phyloP scores from a whole-genome alignment of 2,329 filamentous ascomycete species.

The Alternaria triticina region DNA sequence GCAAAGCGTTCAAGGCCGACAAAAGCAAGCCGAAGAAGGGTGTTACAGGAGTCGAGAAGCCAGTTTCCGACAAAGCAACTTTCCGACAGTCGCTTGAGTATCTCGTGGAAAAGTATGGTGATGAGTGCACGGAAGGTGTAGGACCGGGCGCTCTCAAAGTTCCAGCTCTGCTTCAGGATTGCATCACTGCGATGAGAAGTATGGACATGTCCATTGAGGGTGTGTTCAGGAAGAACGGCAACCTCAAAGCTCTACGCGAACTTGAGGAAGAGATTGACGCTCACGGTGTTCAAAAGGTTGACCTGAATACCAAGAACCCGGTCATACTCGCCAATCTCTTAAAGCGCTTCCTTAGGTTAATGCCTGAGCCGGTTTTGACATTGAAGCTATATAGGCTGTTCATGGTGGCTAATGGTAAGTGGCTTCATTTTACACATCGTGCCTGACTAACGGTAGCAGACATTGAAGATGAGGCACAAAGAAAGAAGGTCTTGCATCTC shows the following conservation, averaged over 20 bases:
- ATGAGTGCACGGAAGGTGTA: conserved; percentile 96
- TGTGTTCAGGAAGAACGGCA: conserved; percentile 98
- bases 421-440: background rate
- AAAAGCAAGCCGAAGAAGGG: conserved; percentile 80
- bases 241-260: conserved; percentile 91
- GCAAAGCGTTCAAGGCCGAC: conserved; percentile 67
- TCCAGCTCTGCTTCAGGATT: conserved; percentile 92
- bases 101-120: conserved; percentile 90
- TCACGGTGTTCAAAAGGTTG: conserved; percentile 82
- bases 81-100: conserved; percentile 90
- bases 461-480: conserved; percentile 79
- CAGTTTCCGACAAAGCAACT: conserved; percentile 70
- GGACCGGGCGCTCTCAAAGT: conserved; percentile 90
- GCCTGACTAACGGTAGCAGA: conserved; percentile 53
- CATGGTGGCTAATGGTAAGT: conserved; percentile 80
- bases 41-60: conserved; percentile 53
- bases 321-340: conserved; percentile 92
- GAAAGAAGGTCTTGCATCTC: conserved; percentile 85
- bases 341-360: conserved; percentile 92
- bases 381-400: conserved; percentile 93
- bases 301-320: conserved; percentile 85
- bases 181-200: conserved; percentile 91
- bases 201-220: conserved; percentile 99
- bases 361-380: conserved; percentile 92
- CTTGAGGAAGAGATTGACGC: conserved; percentile 85